Percentiles rank a stretch among this genome's conserved stretches.
Evolutionary conservation across 208 protist species (phyloP).

Genomic region (Vickermania ingenoplastis): DNA sequence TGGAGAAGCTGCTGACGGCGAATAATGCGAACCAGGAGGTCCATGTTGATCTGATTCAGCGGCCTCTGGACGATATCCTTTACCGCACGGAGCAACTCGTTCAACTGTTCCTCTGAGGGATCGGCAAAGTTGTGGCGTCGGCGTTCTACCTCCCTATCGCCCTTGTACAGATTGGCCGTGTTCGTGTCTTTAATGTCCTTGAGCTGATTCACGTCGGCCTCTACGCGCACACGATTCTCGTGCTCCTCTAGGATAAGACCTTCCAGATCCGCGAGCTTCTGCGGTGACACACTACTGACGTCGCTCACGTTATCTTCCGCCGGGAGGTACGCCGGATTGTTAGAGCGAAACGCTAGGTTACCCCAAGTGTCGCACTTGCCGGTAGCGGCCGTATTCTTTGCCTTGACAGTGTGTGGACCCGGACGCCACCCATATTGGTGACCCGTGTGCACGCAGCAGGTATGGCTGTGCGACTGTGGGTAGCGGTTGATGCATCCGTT

Average conservation of each 20-base stretch:
- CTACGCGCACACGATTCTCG: constrained; percentile 35
- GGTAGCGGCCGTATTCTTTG: constrained; percentile 49
- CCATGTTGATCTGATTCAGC: constrained; percentile 74
- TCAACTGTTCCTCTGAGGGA: constrained; percentile 38
- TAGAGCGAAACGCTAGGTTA: constrained; percentile 66
- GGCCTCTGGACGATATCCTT: constrained; percentile 41
- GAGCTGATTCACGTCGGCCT: constrained; percentile 53
- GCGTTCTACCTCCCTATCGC: constrained; percentile 19
- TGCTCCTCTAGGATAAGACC: constrained; percentile 64
- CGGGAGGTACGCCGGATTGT: constrained; percentile 4
- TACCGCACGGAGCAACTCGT: constrained; percentile 54
- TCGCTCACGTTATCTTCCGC: constrained; percentile 31
- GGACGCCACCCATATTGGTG: constrained; percentile 51
- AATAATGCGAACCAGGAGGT: constrained; percentile 43
- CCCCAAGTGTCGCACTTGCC: constrained; percentile 75
- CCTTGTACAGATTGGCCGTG: constrained; percentile 43
- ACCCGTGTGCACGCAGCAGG: constrained; percentile 46
- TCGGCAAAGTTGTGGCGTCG: constrained; percentile 18
- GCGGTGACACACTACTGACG: constrained; percentile 42
- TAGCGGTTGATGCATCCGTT: constrained; percentile 30
- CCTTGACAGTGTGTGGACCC: constrained; percentile 50
- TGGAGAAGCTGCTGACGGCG: constrained; percentile 43
- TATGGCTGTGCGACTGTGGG: constrained; percentile 5
- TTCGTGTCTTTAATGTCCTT: constrained; percentile 26
- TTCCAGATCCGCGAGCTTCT: constrained; percentile 69